phyloP scores from a whole-genome alignment of 176 grass and related monocot species.

The Zizania latifolia region DNA sequence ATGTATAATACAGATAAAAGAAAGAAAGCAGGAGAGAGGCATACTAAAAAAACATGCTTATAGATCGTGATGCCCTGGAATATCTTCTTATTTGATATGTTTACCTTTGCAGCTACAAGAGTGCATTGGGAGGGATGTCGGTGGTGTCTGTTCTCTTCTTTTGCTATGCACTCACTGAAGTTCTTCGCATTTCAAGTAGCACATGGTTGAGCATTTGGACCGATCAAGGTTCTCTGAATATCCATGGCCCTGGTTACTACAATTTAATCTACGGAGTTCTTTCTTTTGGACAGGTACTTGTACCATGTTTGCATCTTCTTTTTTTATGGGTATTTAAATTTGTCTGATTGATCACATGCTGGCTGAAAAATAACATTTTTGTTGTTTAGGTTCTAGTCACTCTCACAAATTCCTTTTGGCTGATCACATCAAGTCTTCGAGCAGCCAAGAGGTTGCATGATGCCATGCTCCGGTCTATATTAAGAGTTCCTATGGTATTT shows the following conservation, averaged over 20 bases:
- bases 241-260: conserved; percentile 66
- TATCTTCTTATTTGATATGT: conserved; percentile 29
- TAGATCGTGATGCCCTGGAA: conserved; percentile 17
- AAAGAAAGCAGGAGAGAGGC: neutral
- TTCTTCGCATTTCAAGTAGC: conserved; percentile 90
- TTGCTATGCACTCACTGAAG: conserved; percentile 81
- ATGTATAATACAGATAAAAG: neutral
- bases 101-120: conserved; percentile 70
- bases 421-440: conserved; percentile 74
- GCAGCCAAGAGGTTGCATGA: conserved; percentile 89
- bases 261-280: conserved; percentile 84
- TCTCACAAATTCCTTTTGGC: conserved; percentile 80
- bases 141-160: conserved; percentile 64
- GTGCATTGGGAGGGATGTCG: conserved; percentile 94
- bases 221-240: conserved; percentile 71
- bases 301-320: neutral
- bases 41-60: conserved; percentile 9
- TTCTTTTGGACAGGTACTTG: conserved; percentile 83
- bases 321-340: neutral
- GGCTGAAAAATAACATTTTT: conserved; percentile 1
- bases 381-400: conserved; percentile 68
- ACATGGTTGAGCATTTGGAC: conserved; percentile 98
- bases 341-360: neutral
- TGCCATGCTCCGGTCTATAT: conserved; percentile 88
- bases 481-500: conserved; percentile 97